Conservation (phyloP, 345 rosid species). For the Euphorbia tirucalli region DNA sequence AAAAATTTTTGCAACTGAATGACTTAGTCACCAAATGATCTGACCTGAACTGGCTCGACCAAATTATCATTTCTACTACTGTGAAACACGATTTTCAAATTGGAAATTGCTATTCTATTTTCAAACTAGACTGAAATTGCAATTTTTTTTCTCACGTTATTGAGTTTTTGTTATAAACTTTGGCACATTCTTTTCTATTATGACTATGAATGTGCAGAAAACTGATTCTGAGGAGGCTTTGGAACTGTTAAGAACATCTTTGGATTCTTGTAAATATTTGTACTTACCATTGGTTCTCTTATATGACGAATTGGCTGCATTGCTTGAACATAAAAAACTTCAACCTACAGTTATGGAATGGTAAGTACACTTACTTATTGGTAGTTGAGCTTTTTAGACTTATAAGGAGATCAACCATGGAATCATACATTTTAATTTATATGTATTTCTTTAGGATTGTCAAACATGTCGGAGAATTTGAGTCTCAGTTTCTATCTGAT, state of each 20-base stretch:
- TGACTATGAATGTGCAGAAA: constrained; percentile 39
- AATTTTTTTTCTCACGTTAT: not conserved
- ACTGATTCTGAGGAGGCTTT: constrained; percentile 63
- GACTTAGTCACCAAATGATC: not conserved
- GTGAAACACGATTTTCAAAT: not conserved
- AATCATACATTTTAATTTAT: constrained; percentile 12
- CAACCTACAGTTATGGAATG: constrained; percentile 74
- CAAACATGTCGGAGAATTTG: constrained; percentile 76
- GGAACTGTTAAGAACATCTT: constrained; percentile 66
- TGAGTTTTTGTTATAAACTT: not conserved
- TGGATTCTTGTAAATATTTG: constrained; percentile 66
- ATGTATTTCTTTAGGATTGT: constrained; percentile 51
- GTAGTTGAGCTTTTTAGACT: constrained; percentile 18
- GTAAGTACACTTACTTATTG: constrained; percentile 30
- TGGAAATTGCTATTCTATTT: not conserved
- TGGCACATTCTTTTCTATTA: constrained; percentile 12
- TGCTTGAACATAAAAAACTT: constrained; percentile 52
- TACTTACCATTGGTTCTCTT: constrained; percentile 54
- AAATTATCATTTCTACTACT: not conserved
- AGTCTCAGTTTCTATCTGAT: constrained; percentile 65
- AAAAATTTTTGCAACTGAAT: not conserved
- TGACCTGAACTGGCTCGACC: not conserved
- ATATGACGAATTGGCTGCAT: constrained; percentile 65
- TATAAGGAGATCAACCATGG: constrained; percentile 15
- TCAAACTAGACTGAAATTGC: not conserved